These are phyloP conservation scores for Neonectria neomacrospora DNA, from an alignment of 2,329 filamentous ascomycete genomes.

Conservation along the genomic window DNA sequence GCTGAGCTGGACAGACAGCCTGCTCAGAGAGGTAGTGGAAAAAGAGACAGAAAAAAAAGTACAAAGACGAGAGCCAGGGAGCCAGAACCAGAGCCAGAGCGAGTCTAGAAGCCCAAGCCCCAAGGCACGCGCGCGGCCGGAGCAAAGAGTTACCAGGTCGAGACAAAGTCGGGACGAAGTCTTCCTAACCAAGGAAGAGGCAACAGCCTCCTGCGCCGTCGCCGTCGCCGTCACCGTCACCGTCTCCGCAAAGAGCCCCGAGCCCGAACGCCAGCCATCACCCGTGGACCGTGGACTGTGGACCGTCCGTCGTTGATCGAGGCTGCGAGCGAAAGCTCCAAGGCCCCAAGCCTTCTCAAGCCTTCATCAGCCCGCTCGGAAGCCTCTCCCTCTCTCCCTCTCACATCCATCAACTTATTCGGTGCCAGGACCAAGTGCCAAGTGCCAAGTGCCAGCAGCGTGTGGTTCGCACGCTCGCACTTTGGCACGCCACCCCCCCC, in stretches of 20 bases:
- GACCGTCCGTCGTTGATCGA: not conserved
- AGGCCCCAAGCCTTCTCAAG: not conserved
- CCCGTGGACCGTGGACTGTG: not conserved
- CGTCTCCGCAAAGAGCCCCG: not conserved
- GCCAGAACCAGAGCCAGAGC: not conserved
- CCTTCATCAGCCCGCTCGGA: conserved; percentile 7
- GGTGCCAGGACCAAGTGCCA: conserved; percentile 6
- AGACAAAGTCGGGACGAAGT: not conserved
- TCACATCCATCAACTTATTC: conserved; percentile 8
- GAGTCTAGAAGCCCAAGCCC: not conserved
- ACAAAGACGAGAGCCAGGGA: not conserved
- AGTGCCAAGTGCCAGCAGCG: conserved; percentile 7
- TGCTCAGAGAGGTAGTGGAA: not conserved
- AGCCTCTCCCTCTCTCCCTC: not conserved
- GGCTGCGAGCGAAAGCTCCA: conserved; percentile 1
- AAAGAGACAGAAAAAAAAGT: no score
- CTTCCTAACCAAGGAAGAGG: conserved; percentile 23
- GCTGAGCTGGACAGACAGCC: not conserved
- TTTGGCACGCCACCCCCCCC: conserved; percentile 1
- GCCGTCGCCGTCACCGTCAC: conserved; percentile 19
- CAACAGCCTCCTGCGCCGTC: conserved; percentile 33
- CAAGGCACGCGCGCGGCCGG: not conserved
- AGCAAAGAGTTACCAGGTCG: conserved; percentile 4
- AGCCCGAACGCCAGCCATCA: conserved; percentile 15
- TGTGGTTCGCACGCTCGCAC: conserved; percentile 7